Percentiles rank a stretch among this genome's conserved stretches.
phyloP scores from a whole-genome alignment of 2,329 filamentous ascomycete species.

The Diaporthe nobilis region DNA sequence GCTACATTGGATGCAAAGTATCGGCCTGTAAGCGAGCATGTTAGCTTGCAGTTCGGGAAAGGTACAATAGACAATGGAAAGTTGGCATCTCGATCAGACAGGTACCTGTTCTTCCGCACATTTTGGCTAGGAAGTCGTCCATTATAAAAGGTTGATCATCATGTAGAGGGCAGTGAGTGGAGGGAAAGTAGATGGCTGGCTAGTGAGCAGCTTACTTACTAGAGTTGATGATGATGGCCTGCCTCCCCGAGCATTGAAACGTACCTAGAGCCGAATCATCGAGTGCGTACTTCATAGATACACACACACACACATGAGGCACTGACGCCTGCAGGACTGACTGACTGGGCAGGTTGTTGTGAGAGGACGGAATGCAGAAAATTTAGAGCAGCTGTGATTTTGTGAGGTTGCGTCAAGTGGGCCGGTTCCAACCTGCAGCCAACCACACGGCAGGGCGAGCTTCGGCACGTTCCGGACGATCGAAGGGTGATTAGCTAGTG shows the following conservation, averaged over 20 bases:
- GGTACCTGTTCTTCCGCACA: constrained; percentile 38
- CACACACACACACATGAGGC: neutral
- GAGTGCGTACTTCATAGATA: neutral
- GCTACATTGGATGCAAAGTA: too few relatives aligned
- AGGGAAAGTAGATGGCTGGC: neutral
- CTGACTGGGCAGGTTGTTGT: neutral
- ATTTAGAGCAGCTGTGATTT: constrained; percentile 13
- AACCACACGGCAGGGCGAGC: neutral
- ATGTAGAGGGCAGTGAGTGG: constrained; percentile 15
- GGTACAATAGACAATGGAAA: neutral
- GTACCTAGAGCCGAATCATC: neutral
- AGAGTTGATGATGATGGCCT: neutral
- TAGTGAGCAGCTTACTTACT: constrained; percentile 16
- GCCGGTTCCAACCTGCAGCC: neutral
- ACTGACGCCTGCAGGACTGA: neutral
- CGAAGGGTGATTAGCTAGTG: too few relatives aligned
- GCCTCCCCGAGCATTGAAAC: neutral
- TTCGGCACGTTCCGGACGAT: neutral
- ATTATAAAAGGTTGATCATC: constrained; percentile 41
- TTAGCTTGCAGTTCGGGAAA: constrained; percentile 13
- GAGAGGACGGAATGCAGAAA: neutral
- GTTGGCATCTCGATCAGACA: constrained; percentile 32
- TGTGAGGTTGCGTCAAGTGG: neutral
- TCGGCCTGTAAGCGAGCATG: neutral
- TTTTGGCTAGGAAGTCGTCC: constrained; percentile 41